Base-by-base conservation (phyloP, 805 yeast genomes). In the Candida oleophila region DNA sequence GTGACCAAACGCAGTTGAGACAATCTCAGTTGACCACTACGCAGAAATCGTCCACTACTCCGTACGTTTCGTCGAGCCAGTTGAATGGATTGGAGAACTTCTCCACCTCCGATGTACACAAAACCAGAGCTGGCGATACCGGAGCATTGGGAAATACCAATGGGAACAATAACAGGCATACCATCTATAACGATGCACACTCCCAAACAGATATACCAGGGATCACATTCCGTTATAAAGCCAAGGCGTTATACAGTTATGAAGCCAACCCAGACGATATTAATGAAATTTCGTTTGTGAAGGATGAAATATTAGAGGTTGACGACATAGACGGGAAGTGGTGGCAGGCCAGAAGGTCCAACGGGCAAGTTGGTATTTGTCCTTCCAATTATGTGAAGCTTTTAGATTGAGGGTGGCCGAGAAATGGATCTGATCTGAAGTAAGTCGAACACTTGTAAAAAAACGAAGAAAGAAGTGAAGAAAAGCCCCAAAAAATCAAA, bases 311-410 rank as follows among this genome's bases (percentile, higher is more conserved):
- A n/a, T 77, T 92, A 64, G 89, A 85, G 58, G 96, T 92, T 30
- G 89, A 89, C 55, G 97, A 92, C 60, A 89, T 89, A 47, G 87
- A 87, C 54, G 97, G 97, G 40, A 84, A 95, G 69, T 92, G 99
- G 99, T 92, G 98, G 98, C 96, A 90, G 69, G 97, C 96, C 36
- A 82, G 87, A 64, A 81, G 91, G 60, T 76, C 85, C 7, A 86
- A 82, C 55, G 99, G 99, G 30, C 94, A 90, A 64, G 87, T 89
- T 38, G 99, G 98, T 55, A 92, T 92, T 58, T 90, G 96, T 66
- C 98, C 99, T 43, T 85, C 96, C 57, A 94, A 92, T 66, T 92
- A 92, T 61, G 91, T 92, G 41, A 88, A 88, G 65, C 73, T 90
- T 50, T 69, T 85, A 47, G 82, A 77, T 19, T 15, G 11, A 25